phyloP scores from a whole-genome alignment of 1,284 basidiomycete genomes.

The Microbotryomycetes sp. region DNA sequence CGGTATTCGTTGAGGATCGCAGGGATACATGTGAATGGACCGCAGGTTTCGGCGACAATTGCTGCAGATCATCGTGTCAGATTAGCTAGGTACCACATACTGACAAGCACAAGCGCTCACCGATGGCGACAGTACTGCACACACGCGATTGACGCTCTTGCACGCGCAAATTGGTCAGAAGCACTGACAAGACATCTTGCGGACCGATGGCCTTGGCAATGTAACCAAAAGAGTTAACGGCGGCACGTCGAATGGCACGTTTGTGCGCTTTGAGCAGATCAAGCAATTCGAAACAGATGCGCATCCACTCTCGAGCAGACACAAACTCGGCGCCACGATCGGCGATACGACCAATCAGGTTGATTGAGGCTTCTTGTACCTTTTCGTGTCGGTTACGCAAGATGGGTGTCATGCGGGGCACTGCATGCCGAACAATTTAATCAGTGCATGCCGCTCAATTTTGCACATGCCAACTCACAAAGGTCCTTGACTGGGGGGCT shows the following conservation, averaged over 20 bases:
- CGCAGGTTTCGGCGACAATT: constrained; percentile 94
- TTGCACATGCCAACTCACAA: constrained; percentile 50
- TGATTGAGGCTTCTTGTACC: constrained; percentile 98
- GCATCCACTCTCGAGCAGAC: constrained; percentile 99
- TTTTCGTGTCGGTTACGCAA: constrained; percentile 98
- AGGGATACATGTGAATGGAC: constrained; percentile 98
- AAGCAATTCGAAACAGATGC: constrained; percentile 97
- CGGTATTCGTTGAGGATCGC: constrained; percentile 98
- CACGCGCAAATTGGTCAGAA: constrained; percentile 92
- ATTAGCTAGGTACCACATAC: neutral
- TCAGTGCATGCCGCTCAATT: constrained; percentile 8
- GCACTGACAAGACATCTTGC: constrained; percentile 92
- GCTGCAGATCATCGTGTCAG: constrained; percentile 39
- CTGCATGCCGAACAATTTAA: constrained; percentile 43
- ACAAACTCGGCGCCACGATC: constrained; percentile 99
- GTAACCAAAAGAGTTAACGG: constrained; percentile 98
- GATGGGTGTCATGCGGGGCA: constrained; percentile 99
- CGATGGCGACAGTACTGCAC: constrained; percentile 96
- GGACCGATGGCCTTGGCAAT: constrained; percentile 99
- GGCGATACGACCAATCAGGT: constrained; percentile 97
- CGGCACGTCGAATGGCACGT: constrained; percentile 95
- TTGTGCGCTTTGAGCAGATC: constrained; percentile 98
- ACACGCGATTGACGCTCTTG: constrained; percentile 99
- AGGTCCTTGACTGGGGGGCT: constrained; percentile 99
- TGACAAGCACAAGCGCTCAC: constrained; percentile 31